These are phyloP conservation scores for Tolypocladium amazonense DNA, from an alignment of 2,329 filamentous ascomycete species.

Conservation along the genomic window DNA sequence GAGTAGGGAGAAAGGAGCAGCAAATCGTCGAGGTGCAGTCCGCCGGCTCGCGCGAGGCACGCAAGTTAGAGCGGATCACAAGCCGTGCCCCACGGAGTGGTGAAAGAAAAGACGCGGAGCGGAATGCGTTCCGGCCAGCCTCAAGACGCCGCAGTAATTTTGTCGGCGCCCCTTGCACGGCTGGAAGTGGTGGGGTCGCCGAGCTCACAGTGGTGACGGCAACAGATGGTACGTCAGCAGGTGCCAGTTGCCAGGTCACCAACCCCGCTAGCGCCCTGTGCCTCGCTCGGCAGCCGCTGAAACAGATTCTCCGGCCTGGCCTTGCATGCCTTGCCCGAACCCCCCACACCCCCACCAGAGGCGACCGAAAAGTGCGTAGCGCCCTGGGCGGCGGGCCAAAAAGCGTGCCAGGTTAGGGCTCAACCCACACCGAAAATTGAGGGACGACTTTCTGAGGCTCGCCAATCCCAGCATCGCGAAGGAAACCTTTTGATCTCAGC, in stretches of 20 bases:
- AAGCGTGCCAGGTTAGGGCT: slow-evolving; percentile 13
- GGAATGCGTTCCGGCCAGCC: no score
- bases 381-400: neutral
- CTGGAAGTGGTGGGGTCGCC: neutral
- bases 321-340: no score
- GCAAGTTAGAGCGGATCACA: neutral
- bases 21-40: neutral
- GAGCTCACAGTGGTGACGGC: neutral
- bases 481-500: slow-evolving; percentile 3
- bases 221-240: neutral
- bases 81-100: neutral
- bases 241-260: neutral
- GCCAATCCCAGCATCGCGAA: slow-evolving; percentile 6
- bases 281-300: slow-evolving; percentile 5
- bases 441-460: slow-evolving; percentile 3
- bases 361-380: neutral
- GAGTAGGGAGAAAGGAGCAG: neutral
- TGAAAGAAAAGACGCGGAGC: neutral
- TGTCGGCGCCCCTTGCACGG: neutral
- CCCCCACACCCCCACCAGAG: neutral
- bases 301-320: slow-evolving; percentile 9
- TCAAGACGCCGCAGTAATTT: neutral
- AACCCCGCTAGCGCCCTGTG: neutral
- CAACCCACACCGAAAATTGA: slow-evolving; percentile 17
- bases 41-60: neutral